These are phyloP conservation scores for Perkinsus olseni DNA, from an alignment of 169 alveolate genomes.

Conservation along the genomic window DNA sequence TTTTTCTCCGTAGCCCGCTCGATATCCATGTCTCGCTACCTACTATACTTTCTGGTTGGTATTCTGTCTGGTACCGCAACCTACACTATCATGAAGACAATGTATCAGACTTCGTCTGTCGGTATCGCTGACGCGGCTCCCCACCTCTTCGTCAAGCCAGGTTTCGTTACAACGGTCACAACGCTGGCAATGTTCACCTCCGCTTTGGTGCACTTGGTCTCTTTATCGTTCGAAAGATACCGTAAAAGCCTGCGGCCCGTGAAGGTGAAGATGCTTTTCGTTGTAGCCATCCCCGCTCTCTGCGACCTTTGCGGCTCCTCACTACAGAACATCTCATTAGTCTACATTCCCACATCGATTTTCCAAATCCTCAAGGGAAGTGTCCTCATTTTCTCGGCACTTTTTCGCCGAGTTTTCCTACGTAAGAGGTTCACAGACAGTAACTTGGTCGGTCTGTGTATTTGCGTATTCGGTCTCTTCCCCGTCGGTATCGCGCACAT, in stretches of 20 bases:
- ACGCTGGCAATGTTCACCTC: neutral
- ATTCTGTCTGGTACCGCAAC: neutral
- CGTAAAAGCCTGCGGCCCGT: neutral
- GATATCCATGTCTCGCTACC: neutral
- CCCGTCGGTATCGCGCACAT: neutral
- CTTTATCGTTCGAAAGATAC: too few species aligned
- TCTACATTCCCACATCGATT: neutral
- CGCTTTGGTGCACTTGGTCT: neutral
- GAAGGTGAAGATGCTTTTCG: neutral
- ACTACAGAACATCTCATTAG: neutral
- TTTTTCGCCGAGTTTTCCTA: neutral
- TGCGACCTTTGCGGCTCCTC: neutral
- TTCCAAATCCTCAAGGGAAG: slow-evolving; percentile 10
- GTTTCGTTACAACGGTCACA: neutral
- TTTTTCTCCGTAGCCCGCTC: too few species aligned
- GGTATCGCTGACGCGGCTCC: neutral
- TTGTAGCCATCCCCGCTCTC: neutral
- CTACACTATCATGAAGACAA: neutral
- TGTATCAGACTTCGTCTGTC: neutral
- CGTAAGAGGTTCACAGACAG: neutral
- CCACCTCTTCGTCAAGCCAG: neutral
- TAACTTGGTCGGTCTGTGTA: neutral
- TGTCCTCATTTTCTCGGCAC: neutral
- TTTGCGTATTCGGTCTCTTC: neutral
- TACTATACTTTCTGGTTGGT: neutral